Base-by-base conservation (phyloP, 2,329 filamentous ascomycete species). In the Albophoma yamanashiensis region DNA sequence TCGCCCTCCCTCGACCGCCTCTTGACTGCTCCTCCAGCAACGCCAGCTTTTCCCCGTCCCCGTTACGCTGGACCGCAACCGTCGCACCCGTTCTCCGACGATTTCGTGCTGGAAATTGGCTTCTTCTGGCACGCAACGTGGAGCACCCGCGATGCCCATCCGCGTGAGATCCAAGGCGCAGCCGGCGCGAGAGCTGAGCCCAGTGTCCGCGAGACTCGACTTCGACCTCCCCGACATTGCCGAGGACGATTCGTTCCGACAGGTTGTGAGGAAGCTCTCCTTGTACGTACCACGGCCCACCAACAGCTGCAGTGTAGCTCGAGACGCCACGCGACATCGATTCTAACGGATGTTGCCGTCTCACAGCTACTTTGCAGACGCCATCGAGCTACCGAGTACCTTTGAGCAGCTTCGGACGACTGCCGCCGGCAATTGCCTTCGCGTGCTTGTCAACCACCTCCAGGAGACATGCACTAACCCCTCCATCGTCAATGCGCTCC, bases 361-460 rank as follows among this genome's bases (percentile, higher is more conserved):
- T 59, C 34, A 0, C 45, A 88, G 85, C 58, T 89, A 83, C 69
- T 81, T 89, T 62, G 76, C 80, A 61, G 82, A 86, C 61, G 82
- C 82, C 27, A 79, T 91, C 59, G 78, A 81, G 58, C 74, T 86
- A 55, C 87, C 89, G 20, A 83, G 83, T 68, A 87, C 83, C 17
- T 91, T 91, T 73, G 89, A 92, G 68, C 88, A 91, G 71, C 77
- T 91, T 11, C 79, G 87, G 56, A 88, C 85, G 7, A 88, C 84
- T 1, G 78, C 84, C 7, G 83, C 85, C 34, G 86, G 86, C 2
- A 80, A 78, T 63, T 83, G 76, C 65, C 78, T 83, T 67, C 82
- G 77, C 36, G 68, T 72, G 27, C 75, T 92, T 59, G 85, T 89
- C 56, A 80, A 84, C 47, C 83, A 91, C 69, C 78, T 92, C 38